Evolutionary conservation across 1,284 basidiomycete genomes (phyloP), one percentile per base, ranked within the genome.

Genomic region (Moesziomyces globuligerus): DNA sequence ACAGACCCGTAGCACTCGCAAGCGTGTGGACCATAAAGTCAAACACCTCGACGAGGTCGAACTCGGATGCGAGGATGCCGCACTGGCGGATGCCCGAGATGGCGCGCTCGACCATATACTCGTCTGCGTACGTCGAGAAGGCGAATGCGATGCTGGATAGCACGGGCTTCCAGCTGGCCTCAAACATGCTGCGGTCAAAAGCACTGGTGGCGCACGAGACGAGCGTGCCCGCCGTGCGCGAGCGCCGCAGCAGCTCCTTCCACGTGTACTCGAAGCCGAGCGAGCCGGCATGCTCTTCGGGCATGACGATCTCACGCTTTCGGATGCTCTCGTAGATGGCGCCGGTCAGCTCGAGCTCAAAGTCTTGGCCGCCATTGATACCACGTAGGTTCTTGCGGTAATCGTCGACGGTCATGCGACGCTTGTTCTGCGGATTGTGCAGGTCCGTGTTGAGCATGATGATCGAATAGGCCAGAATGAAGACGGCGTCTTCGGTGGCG

Each of bases 401-500:
- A 76, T 98, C 96, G 47, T 96, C 93, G 61, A 96, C 87, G 0
- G 92, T 88, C 96, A 98, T 99, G 7, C 93, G 88, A 89, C 95
- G 95, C 90, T 95, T 91, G 69, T 95, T 88, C 86, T 97, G 94
- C n/a, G 95, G 94, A 82, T 93, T 98, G 83, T 98, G 95, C 59
- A 90, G 88, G 85, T 99, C 96, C 2, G 96, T 98, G 83, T 99
- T 99, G 57, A 99, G 88, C 93, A 99, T 89, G 83, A 99, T 98
- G 69, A 99, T 90, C 0, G 95, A 97, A 83, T 90, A 99, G 0
- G 95, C 89, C 24, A 99, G 85, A 3, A 99, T 91, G 83, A 97
- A 96, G 21, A 93, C 92, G 1, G 95, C 92, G 83, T 98, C 96
- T 83, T 93, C 89, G 40, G 86, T 90, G 78, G 91, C 92, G 75